A percentile compares a stretch with the other conserved stretches of the same genome.
These are phyloP conservation scores for Ophiostoma novo-ulmi DNA, from an alignment of 2,329 filamentous ascomycete species.

Conservation along the genomic window DNA sequence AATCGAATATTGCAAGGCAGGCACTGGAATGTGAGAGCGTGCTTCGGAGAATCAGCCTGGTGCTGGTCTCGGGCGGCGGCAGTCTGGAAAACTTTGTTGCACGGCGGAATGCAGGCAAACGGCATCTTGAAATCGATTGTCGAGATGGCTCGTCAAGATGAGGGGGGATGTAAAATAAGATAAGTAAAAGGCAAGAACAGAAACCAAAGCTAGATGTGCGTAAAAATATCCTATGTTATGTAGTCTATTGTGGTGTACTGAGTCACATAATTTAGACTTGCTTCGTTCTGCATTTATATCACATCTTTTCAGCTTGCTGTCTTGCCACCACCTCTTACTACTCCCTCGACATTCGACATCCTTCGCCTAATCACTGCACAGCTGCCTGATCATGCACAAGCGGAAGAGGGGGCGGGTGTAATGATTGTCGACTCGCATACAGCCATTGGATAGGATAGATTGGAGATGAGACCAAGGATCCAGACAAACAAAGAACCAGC, in stretches of 20 bases:
- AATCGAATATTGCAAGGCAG: not conserved
- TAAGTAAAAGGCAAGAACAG: not conserved
- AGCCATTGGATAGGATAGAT: not conserved
- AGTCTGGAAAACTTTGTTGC: not conserved
- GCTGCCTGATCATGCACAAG: constrained; percentile 1
- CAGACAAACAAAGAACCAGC: not conserved
- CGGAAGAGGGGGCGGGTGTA: not conserved
- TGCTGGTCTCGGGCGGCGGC: not conserved
- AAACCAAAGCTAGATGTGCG: not conserved
- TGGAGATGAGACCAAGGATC: not conserved
- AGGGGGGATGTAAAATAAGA: not conserved
- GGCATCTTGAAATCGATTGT: not conserved
- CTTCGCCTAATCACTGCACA: not conserved
- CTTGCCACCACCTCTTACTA: not conserved
- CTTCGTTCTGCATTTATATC: not conserved
- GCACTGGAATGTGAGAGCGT: not conserved
- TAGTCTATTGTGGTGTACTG: not conserved
- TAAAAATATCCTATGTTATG: not conserved
- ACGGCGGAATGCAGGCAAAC: not conserved
- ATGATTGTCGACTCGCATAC: not conserved
- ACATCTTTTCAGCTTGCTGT: not conserved
- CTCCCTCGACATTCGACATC: not conserved
- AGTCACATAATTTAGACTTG: not conserved
- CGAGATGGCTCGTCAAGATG: not conserved
- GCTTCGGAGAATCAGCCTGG: not conserved